A percentile compares a stretch with the other conserved stretches of the same genome.
Evolutionary conservation across 139 green algal species (phyloP).

Genomic region (Chlorella sp.): DNA sequence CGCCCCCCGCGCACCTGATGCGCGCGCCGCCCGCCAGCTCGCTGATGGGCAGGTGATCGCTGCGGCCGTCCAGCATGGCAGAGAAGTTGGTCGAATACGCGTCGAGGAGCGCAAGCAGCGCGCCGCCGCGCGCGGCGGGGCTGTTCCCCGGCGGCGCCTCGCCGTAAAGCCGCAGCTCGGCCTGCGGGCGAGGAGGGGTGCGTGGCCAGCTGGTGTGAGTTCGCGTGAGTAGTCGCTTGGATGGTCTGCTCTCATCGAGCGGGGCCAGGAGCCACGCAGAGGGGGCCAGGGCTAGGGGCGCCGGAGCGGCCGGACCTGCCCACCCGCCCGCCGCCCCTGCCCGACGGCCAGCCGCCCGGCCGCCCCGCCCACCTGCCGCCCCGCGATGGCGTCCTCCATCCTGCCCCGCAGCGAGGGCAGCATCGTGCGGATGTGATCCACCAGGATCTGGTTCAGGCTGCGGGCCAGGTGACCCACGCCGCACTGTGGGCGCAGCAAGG

Average conservation of each 20-base stretch:
- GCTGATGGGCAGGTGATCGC: conserved; percentile 68
- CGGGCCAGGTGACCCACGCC: conserved; percentile 68
- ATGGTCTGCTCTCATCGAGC: no score
- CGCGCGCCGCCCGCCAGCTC: conserved; percentile 87
- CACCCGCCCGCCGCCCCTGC: no score
- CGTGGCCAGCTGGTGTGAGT: no score
- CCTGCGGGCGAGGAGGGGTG: no score
- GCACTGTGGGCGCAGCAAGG: conserved; percentile 52
- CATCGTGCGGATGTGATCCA: conserved; percentile 78
- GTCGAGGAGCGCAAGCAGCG: conserved; percentile 87
- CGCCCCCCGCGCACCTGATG: no score
- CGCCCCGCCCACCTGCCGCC: no score
- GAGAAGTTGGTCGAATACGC: conserved; percentile 73
- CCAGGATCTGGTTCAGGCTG: conserved; percentile 88
- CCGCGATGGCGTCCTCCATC: conserved; percentile 49
- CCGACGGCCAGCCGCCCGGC: no score
- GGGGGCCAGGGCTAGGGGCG: no score
- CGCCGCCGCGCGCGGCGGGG: conserved; percentile 44
- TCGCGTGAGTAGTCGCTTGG: no score
- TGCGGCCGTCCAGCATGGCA: conserved; percentile 85
- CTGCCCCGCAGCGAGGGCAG: conserved; percentile 49
- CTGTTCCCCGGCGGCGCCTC: conserved; percentile 46
- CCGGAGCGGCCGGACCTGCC: no score
- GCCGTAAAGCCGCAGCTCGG: conserved; percentile 60
- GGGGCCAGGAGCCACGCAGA: no score